Evolutionary conservation across 345 rosid species (phyloP), one percentile per base, ranked within the genome.

Genomic region (Gossypium turneri): DNA sequence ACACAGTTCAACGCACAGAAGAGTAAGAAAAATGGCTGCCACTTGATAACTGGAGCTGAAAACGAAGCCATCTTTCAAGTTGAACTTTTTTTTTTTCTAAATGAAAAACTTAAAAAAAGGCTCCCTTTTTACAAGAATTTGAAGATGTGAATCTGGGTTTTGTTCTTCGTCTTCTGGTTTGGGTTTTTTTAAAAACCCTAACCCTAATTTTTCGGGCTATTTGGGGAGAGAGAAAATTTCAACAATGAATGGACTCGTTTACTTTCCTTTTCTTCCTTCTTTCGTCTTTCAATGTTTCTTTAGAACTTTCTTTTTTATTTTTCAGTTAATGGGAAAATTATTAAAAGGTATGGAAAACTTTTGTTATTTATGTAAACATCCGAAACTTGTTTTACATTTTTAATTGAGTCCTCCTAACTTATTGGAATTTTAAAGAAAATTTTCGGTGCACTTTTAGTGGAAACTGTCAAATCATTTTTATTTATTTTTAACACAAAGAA

Each of bases 191-290:
- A 27, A n/a, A 34, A 85, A 77, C 88, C 79, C 85, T 81, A 81
- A 73, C 80, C 84, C 88, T 77, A 76, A 79, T 78, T 75, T 71
- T 59, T 50, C 64, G 70, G 74, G 72, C 2, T 25, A 45, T 70
- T 67, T 45, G 45, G 38, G 75, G 13, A 13, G 41, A 68, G 80
- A 70, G 75, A 52, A 52, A 52, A 24, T 67, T 5, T 80, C 82
- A 83, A 80, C 88, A 69, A 82, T 52, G 84, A 81, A 81, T 59
- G 64, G 86, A 90, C 92, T 92, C 93, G 89, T 87, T 84, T 27
- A 25, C n/a, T 60, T 80, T 70, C 82, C 68, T 78, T 77, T 73
- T 72, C 63, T 74, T 59, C 13, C 63, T 7, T 17, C 15, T 16
- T 27, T 62, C 20, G 50, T 44, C 7, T 13, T 61, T 60, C 66